These are phyloP conservation scores for Suillus luteus DNA, from an alignment of 768 basidiomycete genomes.

Conservation along the genomic window DNA sequence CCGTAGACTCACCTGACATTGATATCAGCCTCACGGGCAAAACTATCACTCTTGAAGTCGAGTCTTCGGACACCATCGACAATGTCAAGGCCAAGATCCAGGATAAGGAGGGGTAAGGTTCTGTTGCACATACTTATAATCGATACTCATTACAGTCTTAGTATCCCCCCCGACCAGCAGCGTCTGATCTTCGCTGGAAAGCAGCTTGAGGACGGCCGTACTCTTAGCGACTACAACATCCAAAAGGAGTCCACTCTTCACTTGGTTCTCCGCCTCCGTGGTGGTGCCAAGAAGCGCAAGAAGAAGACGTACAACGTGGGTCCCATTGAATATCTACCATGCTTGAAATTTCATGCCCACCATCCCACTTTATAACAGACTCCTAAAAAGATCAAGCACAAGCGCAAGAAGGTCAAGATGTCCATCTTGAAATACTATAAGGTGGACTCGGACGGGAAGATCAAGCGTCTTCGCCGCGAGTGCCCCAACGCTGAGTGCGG, in stretches of 20 bases:
- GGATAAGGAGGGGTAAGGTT: slow-evolving; percentile 88
- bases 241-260: slow-evolving; percentile 99
- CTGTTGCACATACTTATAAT: not conserved
- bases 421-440: slow-evolving; percentile 99
- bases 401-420: slow-evolving; percentile 99
- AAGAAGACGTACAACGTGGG: slow-evolving; percentile 99
- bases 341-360: slow-evolving; percentile 14
- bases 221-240: slow-evolving; percentile 94
- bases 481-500: slow-evolving; percentile 86
- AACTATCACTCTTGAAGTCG: slow-evolving; percentile 98
- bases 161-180: slow-evolving; percentile 93
- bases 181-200: slow-evolving; percentile 99
- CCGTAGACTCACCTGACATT: slow-evolving; percentile 12
- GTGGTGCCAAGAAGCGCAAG: slow-evolving; percentile 99
- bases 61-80: slow-evolving; percentile 96
- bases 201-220: slow-evolving; percentile 99
- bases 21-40: slow-evolving; percentile 88
- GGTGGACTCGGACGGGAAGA: slow-evolving; percentile 99
- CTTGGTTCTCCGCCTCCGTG: slow-evolving; percentile 94
- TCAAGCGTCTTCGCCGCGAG: slow-evolving; percentile 98
- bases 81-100: slow-evolving; percentile 98
- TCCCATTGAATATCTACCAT: not conserved
- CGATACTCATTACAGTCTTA: slow-evolving; percentile 30
- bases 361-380: slow-evolving; percentile 50
- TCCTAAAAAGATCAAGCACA: slow-evolving; percentile 99